Base-by-base conservation (phyloP, 2,329 filamentous ascomycete genomes). In the Zalaria sp. region DNA sequence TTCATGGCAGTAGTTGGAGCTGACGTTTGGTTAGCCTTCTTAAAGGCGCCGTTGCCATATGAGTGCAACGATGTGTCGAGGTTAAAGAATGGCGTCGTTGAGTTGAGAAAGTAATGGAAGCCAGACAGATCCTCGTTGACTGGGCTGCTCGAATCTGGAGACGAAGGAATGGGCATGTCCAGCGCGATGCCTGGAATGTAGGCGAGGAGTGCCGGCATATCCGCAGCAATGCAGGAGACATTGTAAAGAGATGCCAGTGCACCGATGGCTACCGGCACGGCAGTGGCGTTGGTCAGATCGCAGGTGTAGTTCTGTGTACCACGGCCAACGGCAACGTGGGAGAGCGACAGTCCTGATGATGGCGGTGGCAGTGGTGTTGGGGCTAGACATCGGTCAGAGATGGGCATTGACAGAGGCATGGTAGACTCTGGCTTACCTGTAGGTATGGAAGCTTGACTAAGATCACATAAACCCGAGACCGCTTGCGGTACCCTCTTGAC, bases 241-340 rank as follows among this genome's bases (percentile, higher is more conserved):
- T 95, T 87, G 77, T 83, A 95, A 53, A 96, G 83, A 1, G 76
- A 79, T 42, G 89, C 89, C 0, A 85, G 57, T 41, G 89, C 89
- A 48, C 89, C 89, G 39, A 69, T 61, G 11, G 79, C 69, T 6
- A 67, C 68, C 9, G 89, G 88, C 0, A 64, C 64, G 0, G 76
- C 72, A 3, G 72, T 73, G 2, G 73, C 57, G 51, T 81, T 73
- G 43, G 50, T 46, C 3, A 58, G 48, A 41, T 71, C 65, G 69
- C 89, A 95, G 40, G 85, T 93, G 69, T 95, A 96, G 72, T 95
- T 95, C 66, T 95, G 80, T 5, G 83, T 91, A 46, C 89, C 89
- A 36, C 85, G 80, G 53, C 89, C 89, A 47, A 95, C 69, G 56
- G 82, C 84, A 42, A 95, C 81, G 62, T 93, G 84, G 56, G 76